Evolutionary conservation across 352 stramenopile genomes (phyloP).

Genomic region (Ophiocytium majus): DNA sequence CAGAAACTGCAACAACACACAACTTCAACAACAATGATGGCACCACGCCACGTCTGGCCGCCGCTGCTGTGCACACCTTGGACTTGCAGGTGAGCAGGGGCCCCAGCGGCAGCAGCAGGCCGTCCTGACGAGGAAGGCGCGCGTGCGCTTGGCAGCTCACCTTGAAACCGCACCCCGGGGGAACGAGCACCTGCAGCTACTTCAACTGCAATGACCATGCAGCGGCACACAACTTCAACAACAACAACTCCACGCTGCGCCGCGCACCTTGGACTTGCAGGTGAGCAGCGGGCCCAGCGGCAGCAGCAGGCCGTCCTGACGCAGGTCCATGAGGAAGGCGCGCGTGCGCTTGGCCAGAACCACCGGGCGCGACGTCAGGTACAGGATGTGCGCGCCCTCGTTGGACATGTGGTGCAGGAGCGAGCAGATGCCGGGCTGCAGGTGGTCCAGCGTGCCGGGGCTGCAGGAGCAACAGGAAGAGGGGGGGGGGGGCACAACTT

Average conservation of each 20-base stretch:
- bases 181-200: no score
- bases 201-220: no score
- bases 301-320: conserved; percentile 47
- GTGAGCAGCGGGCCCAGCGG: conserved; percentile 41
- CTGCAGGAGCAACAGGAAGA: no score
- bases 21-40: no score
- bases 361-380: conserved; percentile 46
- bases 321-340: conserved; percentile 31
- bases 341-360: conserved; percentile 33
- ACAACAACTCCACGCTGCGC: no score
- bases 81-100: conserved; percentile 36
- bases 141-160: conserved; percentile 32
- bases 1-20: no score
- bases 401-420: conserved; percentile 36
- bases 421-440: conserved; percentile 42
- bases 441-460: conserved; percentile 29
- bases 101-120: conserved; percentile 40
- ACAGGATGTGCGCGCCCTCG: conserved; percentile 46
- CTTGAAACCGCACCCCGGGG: no score
- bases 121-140: conserved; percentile 45
- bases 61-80: no score
- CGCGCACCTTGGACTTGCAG: conserved; percentile 25
- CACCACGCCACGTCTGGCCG: no score
- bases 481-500: no score
- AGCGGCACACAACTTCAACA: no score